These are phyloP conservation scores for Sphagnum contortum DNA, from an alignment of 225 moss, liverwort and hornwort species.

Conservation along the genomic window DNA sequence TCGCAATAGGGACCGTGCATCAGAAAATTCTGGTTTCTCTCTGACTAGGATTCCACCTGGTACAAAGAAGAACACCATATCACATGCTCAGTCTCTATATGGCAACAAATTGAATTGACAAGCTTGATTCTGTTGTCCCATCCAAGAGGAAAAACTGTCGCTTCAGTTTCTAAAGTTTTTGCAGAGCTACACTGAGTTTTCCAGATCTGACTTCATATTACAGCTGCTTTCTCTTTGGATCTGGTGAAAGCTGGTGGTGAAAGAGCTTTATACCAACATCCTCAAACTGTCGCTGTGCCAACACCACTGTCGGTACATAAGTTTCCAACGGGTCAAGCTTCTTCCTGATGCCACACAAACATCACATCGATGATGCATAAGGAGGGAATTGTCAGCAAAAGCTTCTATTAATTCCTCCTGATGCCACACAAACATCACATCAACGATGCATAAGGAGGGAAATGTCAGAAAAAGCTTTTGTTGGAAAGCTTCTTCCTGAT, in stretches of 20 bases:
- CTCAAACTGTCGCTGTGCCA: constrained; percentile 84
- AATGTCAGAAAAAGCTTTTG: background rate
- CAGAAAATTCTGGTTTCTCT: constrained; percentile 61
- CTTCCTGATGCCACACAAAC: constrained; percentile 39
- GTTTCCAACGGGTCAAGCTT: constrained; percentile 95
- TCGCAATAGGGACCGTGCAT: constrained; percentile 75
- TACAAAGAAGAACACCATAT: background rate
- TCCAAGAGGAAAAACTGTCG: too few relatives aligned
- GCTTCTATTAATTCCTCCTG: background rate
- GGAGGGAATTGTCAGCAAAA: constrained; percentile 2
- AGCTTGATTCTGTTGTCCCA: too few relatives aligned
- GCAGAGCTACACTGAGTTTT: too few relatives aligned
- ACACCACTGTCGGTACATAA: constrained; percentile 75
- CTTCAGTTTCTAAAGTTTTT: too few relatives aligned
- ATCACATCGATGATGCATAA: background rate
- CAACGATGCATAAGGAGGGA: background rate
- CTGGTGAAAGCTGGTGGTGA: too few relatives aligned
- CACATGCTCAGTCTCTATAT: too few relatives aligned
- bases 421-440: background rate
- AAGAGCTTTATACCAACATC: constrained; percentile 56
- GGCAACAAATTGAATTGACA: too few relatives aligned
- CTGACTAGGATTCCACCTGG: constrained; percentile 68
- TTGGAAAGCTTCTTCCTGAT: too few relatives aligned
- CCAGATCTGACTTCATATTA: too few relatives aligned
- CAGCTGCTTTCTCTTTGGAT: too few relatives aligned